Conservation (phyloP, 441 rosid species). For the Adansonia madagascariensis region DNA sequence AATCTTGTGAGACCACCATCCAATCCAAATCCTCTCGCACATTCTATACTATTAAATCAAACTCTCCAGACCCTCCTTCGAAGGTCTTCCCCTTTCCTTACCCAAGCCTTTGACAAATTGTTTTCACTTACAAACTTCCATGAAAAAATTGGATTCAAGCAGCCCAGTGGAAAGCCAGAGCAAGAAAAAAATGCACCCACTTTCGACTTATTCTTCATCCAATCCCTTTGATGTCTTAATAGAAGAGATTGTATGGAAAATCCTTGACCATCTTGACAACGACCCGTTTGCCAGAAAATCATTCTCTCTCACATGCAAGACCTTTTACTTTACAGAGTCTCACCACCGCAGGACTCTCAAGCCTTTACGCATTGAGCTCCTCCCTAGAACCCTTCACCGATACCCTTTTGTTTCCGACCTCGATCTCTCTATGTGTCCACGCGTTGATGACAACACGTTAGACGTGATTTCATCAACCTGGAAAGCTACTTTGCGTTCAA, state of each 20-base stretch:
- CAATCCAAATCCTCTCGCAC: neutral
- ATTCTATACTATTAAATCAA: neutral
- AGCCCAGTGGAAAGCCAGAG: neutral
- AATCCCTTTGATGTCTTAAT: conserved; percentile 33
- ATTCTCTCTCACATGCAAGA: conserved; percentile 38
- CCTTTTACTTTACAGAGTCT: conserved; percentile 37
- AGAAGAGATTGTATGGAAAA: conserved; percentile 35
- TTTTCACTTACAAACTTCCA: neutral
- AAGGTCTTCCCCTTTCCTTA: neutral
- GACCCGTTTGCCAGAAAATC: conserved; percentile 37
- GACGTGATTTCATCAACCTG: conserved; percentile 19
- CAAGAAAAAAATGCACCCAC: neutral
- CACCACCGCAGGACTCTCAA: conserved; percentile 33
- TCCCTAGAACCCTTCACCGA: conserved; percentile 23
- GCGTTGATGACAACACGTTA: conserved; percentile 29
- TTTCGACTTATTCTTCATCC: neutral
- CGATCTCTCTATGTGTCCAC: conserved; percentile 42
- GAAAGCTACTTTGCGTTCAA: conserved; percentile 26
- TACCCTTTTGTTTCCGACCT: conserved; percentile 36
- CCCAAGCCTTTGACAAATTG: neutral
- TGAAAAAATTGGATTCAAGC: neutral
- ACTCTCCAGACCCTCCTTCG: neutral
- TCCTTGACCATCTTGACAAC: conserved; percentile 38
- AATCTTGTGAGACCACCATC: conserved; percentile 3
- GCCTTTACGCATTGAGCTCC: conserved; percentile 32